A percentile compares a stretch with the other conserved stretches of the same genome.
phyloP scores from a whole-genome alignment of 2,329 filamentous ascomycete species.

The Claviceps arundinis region DNA sequence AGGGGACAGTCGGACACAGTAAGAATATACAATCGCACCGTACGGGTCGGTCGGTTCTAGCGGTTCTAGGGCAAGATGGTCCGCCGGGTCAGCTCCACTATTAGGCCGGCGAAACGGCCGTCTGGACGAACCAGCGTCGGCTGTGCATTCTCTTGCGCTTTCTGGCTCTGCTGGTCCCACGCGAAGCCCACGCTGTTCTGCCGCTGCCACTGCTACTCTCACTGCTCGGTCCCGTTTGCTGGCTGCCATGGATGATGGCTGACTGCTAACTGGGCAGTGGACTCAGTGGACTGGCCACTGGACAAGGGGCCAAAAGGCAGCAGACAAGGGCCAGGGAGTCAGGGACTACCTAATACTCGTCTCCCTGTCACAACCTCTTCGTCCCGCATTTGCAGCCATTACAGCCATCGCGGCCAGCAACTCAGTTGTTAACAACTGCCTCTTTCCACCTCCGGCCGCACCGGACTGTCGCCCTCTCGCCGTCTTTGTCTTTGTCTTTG shows the following conservation, averaged over 20 bases:
- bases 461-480: not conserved
- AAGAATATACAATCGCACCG: not conserved
- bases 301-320: too few species aligned
- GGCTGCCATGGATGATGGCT: not conserved
- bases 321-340: too few species aligned
- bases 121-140: conserved; percentile 24
- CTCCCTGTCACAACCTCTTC: too few species aligned
- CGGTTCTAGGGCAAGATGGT: not conserved
- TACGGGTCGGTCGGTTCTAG: not conserved
- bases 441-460: not conserved
- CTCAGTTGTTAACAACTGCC: not conserved
- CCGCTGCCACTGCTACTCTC: not conserved
- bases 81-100: conserved; percentile 31
- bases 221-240: not conserved
- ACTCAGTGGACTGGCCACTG: too few species aligned
- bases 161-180: conserved; percentile 7
- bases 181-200: not conserved
- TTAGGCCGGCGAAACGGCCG: conserved; percentile 46
- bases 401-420: not conserved
- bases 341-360: too few species aligned
- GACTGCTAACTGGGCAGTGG: too few species aligned
- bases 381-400: not conserved
- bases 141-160: conserved; percentile 9
- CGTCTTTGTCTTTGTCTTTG: not conserved
- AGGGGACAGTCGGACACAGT: not conserved